Conservation (phyloP, 768 basidiomycete genomes). For the Phylloporus rhodoxanthus region DNA sequence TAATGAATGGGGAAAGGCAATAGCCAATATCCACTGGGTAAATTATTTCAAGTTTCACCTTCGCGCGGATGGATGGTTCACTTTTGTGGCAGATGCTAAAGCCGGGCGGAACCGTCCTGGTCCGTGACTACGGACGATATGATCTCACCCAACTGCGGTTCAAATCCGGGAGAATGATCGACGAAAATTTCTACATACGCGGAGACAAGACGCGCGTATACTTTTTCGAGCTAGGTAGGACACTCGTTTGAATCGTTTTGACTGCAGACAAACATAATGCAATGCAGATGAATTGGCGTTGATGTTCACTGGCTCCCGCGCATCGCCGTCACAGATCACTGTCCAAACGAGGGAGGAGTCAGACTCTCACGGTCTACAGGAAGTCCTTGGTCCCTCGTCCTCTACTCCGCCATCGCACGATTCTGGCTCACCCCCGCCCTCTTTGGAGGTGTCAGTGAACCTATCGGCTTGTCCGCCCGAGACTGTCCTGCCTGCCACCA, state of each 20-base stretch:
- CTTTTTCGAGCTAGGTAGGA: conserved; percentile 85
- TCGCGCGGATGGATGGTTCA: neutral
- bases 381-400: conserved; percentile 5
- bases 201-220: conserved; percentile 98
- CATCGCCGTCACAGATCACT: conserved; percentile 30
- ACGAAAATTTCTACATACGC: conserved; percentile 92
- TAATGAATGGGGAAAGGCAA: conserved; percentile 79
- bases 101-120: conserved; percentile 75
- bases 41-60: conserved; percentile 8
- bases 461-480: conserved; percentile 1
- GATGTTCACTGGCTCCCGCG: conserved; percentile 64
- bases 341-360: conserved; percentile 32
- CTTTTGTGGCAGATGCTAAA: conserved; percentile 67
- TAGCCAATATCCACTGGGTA: conserved; percentile 75
- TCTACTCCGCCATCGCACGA: conserved; percentile 7
- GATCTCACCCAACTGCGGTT: conserved; percentile 94
- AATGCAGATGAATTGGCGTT: conserved; percentile 72
- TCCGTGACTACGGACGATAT: conserved; percentile 93
- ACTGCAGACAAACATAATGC: neutral
- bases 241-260: neutral
- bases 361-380: conserved; percentile 25
- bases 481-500: conserved; percentile 15
- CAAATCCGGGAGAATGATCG: conserved; percentile 78
- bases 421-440: neutral
- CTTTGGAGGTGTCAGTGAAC: neutral